A percentile compares a stretch with the other conserved stretches of the same genome.
phyloP scores from a whole-genome alignment of 495 filamentous ascomycete species.

The Xylaria bambusicola region DNA sequence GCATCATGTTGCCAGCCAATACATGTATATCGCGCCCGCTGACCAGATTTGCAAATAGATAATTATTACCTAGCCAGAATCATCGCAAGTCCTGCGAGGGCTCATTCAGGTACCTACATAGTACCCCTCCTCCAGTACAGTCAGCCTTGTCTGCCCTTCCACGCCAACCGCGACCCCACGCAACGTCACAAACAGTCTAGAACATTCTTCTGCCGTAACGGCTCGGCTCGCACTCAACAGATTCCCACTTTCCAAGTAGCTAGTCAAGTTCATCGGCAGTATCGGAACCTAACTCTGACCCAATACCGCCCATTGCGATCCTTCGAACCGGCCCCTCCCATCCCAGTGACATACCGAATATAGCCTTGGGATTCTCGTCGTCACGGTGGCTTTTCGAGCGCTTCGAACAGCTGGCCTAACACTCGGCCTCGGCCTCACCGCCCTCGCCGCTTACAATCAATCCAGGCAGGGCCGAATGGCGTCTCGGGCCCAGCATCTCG shows the following conservation, averaged over 20 bases:
- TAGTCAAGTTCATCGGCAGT: background rate
- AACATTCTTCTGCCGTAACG: conserved; percentile 9
- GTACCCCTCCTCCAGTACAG: background rate
- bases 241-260: background rate
- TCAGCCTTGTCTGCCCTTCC: background rate
- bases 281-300: background rate
- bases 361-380: background rate
- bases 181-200: background rate
- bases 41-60: background rate
- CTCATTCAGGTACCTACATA: background rate
- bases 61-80: background rate
- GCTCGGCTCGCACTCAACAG: background rate
- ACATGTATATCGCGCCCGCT: background rate
- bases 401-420: conserved; percentile 50
- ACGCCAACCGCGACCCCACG: background rate
- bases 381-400: conserved; percentile 50
- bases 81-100: background rate
- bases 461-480: conserved; percentile 35
- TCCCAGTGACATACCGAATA: background rate
- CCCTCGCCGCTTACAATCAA: conserved; percentile 48
- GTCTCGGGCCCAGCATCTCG: conserved; percentile 45
- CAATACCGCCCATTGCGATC: background rate
- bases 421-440: conserved; percentile 51
- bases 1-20: background rate
- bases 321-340: background rate